These are phyloP conservation scores for Phytophthora europaea DNA, from an alignment of 352 stramenopile species.

Conservation along the genomic window DNA sequence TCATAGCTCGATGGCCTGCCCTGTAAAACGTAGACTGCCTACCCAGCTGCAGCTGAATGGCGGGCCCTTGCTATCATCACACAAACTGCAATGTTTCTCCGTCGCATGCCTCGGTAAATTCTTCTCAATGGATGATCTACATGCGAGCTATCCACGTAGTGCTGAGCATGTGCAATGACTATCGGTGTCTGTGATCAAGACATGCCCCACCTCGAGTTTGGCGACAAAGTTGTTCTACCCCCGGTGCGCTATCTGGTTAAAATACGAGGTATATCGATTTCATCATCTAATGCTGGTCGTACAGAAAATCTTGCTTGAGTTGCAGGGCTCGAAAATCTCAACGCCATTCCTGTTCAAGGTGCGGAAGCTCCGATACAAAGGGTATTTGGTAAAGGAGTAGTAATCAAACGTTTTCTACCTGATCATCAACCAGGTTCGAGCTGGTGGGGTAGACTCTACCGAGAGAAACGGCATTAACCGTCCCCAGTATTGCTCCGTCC, in stretches of 20 bases:
- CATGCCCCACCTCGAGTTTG: conserved; percentile 74
- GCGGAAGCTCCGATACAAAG: not conserved
- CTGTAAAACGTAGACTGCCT: not conserved
- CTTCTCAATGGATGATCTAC: not conserved
- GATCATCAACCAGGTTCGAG: conserved; percentile 11
- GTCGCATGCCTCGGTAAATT: conserved; percentile 61
- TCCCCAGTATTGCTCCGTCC: conserved; percentile 65
- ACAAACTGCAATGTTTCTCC: conserved; percentile 68
- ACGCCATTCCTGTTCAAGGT: conserved; percentile 68
- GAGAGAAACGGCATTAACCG: not conserved
- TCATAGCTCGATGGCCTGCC: not conserved
- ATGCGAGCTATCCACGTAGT: not conserved
- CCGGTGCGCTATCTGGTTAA: conserved; percentile 30
- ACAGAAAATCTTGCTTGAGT: conserved; percentile 62
- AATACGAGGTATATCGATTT: not conserved
- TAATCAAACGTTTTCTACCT: not conserved
- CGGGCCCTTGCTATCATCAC: conserved; percentile 17
- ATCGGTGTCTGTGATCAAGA: conserved; percentile 32
- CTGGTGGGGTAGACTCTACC: conserved; percentile 26
- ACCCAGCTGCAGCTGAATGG: not conserved
- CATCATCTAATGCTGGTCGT: not conserved
- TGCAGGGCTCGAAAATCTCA: conserved; percentile 65
- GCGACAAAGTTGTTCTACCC: conserved; percentile 71
- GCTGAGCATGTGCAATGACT: not conserved
- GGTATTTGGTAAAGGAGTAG: not conserved